A percentile compares a stretch with the other conserved stretches of the same genome.
Conservation (phyloP, 495 filamentous ascomycete genomes). For the Penicillium soppii region DNA sequence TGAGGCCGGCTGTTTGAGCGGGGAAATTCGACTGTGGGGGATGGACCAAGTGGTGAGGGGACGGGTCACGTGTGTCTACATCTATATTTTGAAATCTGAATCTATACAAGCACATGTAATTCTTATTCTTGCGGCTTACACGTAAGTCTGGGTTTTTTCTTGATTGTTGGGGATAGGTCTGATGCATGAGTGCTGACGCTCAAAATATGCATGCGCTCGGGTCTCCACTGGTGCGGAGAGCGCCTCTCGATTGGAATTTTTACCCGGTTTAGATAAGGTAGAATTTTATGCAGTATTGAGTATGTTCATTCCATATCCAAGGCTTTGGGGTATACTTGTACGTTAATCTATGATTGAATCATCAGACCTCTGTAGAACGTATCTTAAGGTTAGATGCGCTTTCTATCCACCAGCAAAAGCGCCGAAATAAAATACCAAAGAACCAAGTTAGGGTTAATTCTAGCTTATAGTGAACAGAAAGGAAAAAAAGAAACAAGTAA, state of each 20-base stretch:
- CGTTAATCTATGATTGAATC: too few species aligned
- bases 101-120: not conserved
- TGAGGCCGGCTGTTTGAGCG: slow-evolving; percentile 25
- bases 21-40: slow-evolving; percentile 44
- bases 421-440: too few species aligned
- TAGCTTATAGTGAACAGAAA: too few species aligned
- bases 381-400: too few species aligned
- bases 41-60: slow-evolving; percentile 31
- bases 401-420: too few species aligned
- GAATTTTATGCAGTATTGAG: not conserved
- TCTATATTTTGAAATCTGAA: not conserved
- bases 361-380: not conserved
- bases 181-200: not conserved
- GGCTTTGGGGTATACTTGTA: too few species aligned
- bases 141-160: too few species aligned
- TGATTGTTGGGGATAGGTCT: not conserved
- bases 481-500: too few species aligned
- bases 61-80: slow-evolving; percentile 30
- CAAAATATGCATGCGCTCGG: slow-evolving; percentile 3
- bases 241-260: not conserved
- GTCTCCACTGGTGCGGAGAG: slow-evolving; percentile 9
- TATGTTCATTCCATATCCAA: not conserved
- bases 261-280: not conserved
- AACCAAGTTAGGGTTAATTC: too few species aligned
- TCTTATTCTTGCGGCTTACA: not conserved